Evolutionary conservation across 2,329 filamentous ascomycete genomes (phyloP).

Genomic region (Pyrenochaeta sp.): DNA sequence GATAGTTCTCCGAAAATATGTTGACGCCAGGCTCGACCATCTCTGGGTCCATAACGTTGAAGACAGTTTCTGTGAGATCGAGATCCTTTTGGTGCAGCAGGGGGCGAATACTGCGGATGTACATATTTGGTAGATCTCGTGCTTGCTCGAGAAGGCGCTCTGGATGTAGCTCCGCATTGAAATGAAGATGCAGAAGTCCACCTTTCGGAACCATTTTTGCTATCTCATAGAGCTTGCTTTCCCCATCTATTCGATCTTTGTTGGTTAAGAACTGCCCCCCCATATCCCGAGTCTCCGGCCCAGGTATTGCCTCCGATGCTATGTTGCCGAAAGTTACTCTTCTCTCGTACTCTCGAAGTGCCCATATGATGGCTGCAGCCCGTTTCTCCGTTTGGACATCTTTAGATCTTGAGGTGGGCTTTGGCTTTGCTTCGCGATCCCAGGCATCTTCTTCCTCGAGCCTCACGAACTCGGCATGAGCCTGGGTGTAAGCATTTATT

Average conservation of each 20-base stretch:
- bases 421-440: slow-evolving; percentile 42
- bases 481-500: slow-evolving; percentile 24
- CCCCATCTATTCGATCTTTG: slow-evolving; percentile 52
- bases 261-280: slow-evolving; percentile 57
- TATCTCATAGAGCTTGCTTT: slow-evolving; percentile 65
- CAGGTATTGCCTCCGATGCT: slow-evolving; percentile 52
- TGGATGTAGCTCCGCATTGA: slow-evolving; percentile 75
- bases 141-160: slow-evolving; percentile 65
- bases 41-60: slow-evolving; percentile 57
- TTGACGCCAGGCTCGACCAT: slow-evolving; percentile 35
- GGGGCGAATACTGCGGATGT: slow-evolving; percentile 68
- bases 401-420: slow-evolving; percentile 4
- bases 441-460: slow-evolving; percentile 44
- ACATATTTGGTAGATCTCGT: slow-evolving; percentile 65
- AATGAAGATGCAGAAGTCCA: slow-evolving; percentile 76
- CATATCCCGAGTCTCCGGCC: slow-evolving; percentile 51
- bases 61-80: slow-evolving; percentile 66
- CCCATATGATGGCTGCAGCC: slow-evolving; percentile 46
- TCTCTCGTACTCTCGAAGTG: slow-evolving; percentile 54
- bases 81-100: slow-evolving; percentile 55
- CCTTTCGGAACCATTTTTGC: slow-evolving; percentile 72
- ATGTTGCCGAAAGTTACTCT: slow-evolving; percentile 51
- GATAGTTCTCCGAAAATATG: slow-evolving; percentile 62
- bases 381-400: slow-evolving; percentile 33
- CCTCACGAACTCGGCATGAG: slow-evolving; percentile 36